Evolutionary conservation across 331 rosid species (phyloP), one percentile per base, ranked within the genome.

Genomic region (Quercus lobata): DNA sequence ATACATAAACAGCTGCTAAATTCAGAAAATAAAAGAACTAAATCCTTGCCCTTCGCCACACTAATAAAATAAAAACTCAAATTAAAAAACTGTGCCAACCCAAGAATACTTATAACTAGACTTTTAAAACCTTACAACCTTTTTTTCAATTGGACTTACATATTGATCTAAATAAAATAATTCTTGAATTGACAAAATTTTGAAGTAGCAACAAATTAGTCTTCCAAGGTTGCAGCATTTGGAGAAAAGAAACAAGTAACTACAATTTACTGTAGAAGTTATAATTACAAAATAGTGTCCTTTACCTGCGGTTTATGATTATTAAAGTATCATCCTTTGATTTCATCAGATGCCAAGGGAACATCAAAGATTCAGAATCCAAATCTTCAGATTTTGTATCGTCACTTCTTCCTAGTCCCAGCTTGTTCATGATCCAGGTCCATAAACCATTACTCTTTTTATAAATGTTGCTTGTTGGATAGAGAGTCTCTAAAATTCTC

Each of bases 331-430:
- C 89, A 15, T 91, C 98, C 71, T 15, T 85, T 74, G 92, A 87
- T 83, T 88, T 88, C 73, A 95, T 81, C 80, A 95, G 73, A 84
- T 95, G 93, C 98, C 99, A 95, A 18, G 99, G 99, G 79, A 87
- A 95, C 85, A 77, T 58, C 58, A 92, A 83, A 7, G 91, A 76
- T 54, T 81, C 80, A 56, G 88, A 62, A 90, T 84, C 90, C 57
- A 81, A 80, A 69, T 77, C 92, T 80, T 89, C 88, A 22, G 90
- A 29, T 79, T 71, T 81, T 85, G 80, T 85, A 66, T 80, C 89
- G 58, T 56, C 83, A 80, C 25, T 41, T 69, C 78, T 84, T 76
- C 75, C 83, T 78, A 87, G 78, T 63, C 99, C 97, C 80, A 95
- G 78, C 83, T 78, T 91, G 77, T 73, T 81, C 88, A 70, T 73